These are phyloP conservation scores for Fraxinus velutina DNA, from an alignment of 305 asterid species.

Conservation along the genomic window DNA sequence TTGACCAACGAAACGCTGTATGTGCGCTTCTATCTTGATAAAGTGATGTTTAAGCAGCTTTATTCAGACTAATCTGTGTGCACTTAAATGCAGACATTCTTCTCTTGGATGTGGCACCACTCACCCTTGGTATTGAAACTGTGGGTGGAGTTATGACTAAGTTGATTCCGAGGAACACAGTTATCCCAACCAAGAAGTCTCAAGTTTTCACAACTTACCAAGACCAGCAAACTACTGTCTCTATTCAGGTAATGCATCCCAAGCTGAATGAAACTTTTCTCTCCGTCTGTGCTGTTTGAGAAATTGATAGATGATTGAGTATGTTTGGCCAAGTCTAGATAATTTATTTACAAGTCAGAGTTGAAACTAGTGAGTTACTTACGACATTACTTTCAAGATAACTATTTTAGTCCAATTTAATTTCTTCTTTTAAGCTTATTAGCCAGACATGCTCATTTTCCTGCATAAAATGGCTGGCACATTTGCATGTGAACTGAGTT, in stretches of 20 bases:
- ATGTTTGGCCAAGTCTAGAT: neutral
- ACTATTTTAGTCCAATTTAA: neutral
- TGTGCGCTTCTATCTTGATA: neutral
- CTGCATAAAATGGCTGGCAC: neutral
- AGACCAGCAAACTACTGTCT: conserved; percentile 11
- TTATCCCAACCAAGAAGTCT: conserved; percentile 54
- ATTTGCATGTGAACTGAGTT: neutral
- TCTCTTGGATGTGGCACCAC: conserved; percentile 55
- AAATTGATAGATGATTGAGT: neutral
- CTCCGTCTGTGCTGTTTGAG: neutral
- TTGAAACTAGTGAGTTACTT: neutral
- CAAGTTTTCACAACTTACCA: conserved; percentile 54
- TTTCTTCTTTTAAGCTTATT: neutral
- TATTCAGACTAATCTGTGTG: neutral
- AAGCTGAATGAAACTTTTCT: neutral
- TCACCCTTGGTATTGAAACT: conserved; percentile 54
- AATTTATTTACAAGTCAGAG: neutral
- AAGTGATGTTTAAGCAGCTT: neutral
- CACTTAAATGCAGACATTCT: conserved; percentile 36
- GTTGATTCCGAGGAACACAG: conserved; percentile 36
- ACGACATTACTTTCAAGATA: neutral
- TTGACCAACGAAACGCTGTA: neutral
- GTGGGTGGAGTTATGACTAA: conserved; percentile 9
- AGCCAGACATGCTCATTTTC: neutral
- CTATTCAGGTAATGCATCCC: conserved; percentile 25